Evolutionary conservation across 371 early-diverging fungal species (phyloP).

Genomic region (Actinomucor elegans): DNA sequence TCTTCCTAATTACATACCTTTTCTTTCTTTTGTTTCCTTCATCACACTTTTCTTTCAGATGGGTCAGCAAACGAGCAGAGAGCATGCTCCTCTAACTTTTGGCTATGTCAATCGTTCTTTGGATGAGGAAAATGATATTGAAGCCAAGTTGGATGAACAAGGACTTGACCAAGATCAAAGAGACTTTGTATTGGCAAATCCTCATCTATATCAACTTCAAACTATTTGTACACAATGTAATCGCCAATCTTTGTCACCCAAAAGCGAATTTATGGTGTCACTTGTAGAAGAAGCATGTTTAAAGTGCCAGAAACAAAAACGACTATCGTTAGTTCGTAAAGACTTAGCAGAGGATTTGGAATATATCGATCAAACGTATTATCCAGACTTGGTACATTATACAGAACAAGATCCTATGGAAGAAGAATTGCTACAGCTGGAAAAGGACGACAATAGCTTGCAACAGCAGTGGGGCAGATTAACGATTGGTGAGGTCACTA

Average conservation of each 20-base stretch:
- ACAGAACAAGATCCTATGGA: constrained; percentile 14
- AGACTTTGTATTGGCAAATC: constrained; percentile 25
- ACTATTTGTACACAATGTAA: constrained; percentile 16
- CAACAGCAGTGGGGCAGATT: constrained; percentile 19
- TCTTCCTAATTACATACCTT: neutral
- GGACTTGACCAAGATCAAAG: neutral
- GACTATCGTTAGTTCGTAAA: constrained; percentile 24
- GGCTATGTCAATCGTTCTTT: constrained; percentile 19
- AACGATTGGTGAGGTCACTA: constrained; percentile 18
- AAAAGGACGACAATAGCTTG: neutral
- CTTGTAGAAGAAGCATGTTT: constrained; percentile 16
- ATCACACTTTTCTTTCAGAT: constrained; percentile 6
- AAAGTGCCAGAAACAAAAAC: constrained; percentile 19
- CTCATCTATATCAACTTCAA: constrained; percentile 25
- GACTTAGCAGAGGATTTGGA: constrained; percentile 28
- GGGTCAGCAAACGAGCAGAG: constrained; percentile 28
- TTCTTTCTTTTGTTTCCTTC: neutral
- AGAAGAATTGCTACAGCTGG: constrained; percentile 15
- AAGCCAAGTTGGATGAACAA: neutral
- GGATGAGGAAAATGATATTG: neutral
- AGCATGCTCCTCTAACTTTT: constrained; percentile 26
- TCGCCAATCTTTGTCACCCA: neutral
- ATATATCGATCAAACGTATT: constrained; percentile 34
- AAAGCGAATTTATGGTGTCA: constrained; percentile 6
- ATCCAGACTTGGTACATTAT: constrained; percentile 27